phyloP scores from a whole-genome alignment of 768 basidiomycete genomes.

The Macrolepiota fuliginosa region DNA sequence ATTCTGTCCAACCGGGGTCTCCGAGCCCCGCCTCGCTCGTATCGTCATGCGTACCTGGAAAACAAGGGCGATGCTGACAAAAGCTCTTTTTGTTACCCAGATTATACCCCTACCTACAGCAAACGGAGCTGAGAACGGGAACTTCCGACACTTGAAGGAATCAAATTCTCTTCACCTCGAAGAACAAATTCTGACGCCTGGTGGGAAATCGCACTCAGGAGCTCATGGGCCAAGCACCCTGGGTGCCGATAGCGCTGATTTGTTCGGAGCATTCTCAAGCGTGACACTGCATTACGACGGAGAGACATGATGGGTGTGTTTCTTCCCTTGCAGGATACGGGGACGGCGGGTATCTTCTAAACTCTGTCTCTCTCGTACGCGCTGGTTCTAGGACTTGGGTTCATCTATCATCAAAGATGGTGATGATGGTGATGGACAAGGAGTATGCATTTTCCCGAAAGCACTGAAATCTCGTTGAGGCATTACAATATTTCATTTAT shows the following conservation, averaged over 20 bases:
- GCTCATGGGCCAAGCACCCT: conserved; percentile 7
- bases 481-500: conserved; percentile 10
- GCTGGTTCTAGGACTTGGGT: conserved; percentile 10
- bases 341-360: conserved; percentile 13
- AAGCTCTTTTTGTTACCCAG: neutral
- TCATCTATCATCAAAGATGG: conserved; percentile 11
- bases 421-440: conserved; percentile 8
- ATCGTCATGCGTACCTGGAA: neutral
- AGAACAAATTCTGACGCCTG: conserved; percentile 40
- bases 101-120: conserved; percentile 52
- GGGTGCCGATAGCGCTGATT: conserved; percentile 42
- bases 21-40: neutral
- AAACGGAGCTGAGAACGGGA: conserved; percentile 79
- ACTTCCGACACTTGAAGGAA: conserved; percentile 90
- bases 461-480: neutral
- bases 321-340: neutral
- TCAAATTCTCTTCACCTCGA: conserved; percentile 90
- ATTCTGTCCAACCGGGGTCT: neutral
- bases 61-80: neutral
- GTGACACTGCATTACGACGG: conserved; percentile 88
- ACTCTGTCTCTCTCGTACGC: conserved; percentile 1
- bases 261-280: conserved; percentile 87
- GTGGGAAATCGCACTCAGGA: conserved; percentile 13
- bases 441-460: conserved; percentile 3
- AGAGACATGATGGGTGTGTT: conserved; percentile 35